phyloP scores from a whole-genome alignment of 2,329 filamentous ascomycete genomes.

The Fusarium longipes region DNA sequence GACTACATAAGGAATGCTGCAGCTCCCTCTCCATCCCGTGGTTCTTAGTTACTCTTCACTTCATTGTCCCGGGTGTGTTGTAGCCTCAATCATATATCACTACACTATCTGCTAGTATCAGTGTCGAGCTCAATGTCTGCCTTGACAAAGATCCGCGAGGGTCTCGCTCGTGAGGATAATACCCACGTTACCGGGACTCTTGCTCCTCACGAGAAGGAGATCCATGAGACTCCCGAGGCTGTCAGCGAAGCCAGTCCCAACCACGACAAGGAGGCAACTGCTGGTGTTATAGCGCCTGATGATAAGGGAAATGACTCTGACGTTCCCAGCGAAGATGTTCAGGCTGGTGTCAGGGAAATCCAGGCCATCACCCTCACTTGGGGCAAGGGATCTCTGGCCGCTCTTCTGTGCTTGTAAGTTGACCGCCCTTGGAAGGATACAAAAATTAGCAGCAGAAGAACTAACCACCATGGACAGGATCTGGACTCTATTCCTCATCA shows the following conservation, averaged over 20 bases:
- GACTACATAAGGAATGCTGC: slow-evolving; percentile 24
- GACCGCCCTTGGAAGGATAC: background rate
- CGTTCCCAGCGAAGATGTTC: slow-evolving; percentile 41
- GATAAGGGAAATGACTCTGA: slow-evolving; percentile 26
- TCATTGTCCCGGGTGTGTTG: slow-evolving; percentile 5
- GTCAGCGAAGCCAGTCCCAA: slow-evolving; percentile 1
- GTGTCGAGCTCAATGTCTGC: slow-evolving; percentile 30
- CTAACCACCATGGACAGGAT: slow-evolving; percentile 47
- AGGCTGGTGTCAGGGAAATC: slow-evolving; percentile 55
- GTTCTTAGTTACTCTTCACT: background rate
- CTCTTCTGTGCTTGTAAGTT: slow-evolving; percentile 50
- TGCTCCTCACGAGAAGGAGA: slow-evolving; percentile 25
- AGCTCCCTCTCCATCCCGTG: slow-evolving; percentile 2
- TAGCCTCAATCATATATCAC: background rate
- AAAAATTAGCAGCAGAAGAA: background rate
- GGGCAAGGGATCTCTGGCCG: slow-evolving; percentile 52
- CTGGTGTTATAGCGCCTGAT: slow-evolving; percentile 7
- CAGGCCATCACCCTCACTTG: slow-evolving; percentile 57
- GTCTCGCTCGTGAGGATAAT: slow-evolving; percentile 19
- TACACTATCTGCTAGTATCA: slow-evolving; percentile 3
- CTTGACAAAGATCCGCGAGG: slow-evolving; percentile 35
- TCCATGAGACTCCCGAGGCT: slow-evolving; percentile 11
- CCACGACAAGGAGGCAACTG: slow-evolving; percentile 31
- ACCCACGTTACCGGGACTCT: slow-evolving; percentile 18
- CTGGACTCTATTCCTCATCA: slow-evolving; percentile 63